phyloP scores from a whole-genome alignment of 306 rosid species.

The Quercus gilva region DNA sequence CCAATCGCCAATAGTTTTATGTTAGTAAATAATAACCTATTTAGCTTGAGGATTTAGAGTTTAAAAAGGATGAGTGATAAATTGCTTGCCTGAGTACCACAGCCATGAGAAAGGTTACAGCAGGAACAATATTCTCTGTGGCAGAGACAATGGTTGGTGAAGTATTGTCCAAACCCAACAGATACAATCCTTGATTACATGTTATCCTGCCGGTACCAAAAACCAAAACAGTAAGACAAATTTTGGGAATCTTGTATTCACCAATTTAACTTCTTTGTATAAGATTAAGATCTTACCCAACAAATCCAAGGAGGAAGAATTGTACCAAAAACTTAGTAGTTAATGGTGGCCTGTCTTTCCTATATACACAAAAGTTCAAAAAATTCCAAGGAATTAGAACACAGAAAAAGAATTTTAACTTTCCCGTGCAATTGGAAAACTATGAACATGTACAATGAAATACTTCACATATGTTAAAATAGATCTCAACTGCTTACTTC shows the following conservation, averaged over 20 bases:
- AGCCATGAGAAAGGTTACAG: slow-evolving; percentile 80
- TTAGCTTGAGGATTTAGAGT: background rate
- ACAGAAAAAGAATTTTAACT: background rate
- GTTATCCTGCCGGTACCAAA: slow-evolving; percentile 55
- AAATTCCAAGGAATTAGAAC: background rate
- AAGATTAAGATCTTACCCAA: slow-evolving; percentile 44
- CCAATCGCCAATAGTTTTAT: background rate
- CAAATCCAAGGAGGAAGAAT: slow-evolving; percentile 63
- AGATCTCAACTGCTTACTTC: slow-evolving; percentile 38
- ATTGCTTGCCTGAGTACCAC: slow-evolving; percentile 48
- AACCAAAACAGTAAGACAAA: background rate
- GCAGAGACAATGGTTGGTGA: slow-evolving; percentile 74
- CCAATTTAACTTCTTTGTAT: background rate
- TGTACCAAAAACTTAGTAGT: slow-evolving; percentile 31
- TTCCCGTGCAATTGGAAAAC: slow-evolving; percentile 6
- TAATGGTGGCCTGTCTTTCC: slow-evolving; percentile 62
- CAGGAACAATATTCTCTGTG: slow-evolving; percentile 74
- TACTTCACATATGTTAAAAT: background rate
- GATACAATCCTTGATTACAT: slow-evolving; percentile 63
- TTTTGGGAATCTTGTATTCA: background rate
- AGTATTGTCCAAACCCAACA: slow-evolving; percentile 64
- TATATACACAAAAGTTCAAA: slow-evolving; percentile 6
- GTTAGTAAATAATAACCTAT: background rate
- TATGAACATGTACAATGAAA: background rate
- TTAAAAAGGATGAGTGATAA: slow-evolving; percentile 2